Evolutionary conservation across 2,329 filamentous ascomycete genomes (phyloP), one percentile per base, ranked within the genome.

Genomic region (Botrytis porri): DNA sequence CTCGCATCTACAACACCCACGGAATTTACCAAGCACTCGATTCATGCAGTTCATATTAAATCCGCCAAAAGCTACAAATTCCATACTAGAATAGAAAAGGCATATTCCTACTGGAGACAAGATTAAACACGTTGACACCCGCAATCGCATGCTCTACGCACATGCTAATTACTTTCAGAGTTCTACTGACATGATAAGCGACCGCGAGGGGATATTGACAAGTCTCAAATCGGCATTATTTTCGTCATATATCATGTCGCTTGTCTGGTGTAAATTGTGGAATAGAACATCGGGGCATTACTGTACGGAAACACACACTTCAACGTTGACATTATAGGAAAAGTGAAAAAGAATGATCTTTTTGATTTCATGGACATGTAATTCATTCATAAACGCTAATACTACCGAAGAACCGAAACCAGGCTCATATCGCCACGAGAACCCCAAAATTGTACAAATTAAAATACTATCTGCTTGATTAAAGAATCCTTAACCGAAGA

Each of bases 401-500:
- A 67, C 45, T 57, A 67, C 18, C 64, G 18, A 67, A 67, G 45
- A 41, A 41, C 65, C 65, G 32, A 41, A 22, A 41, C 25, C 65
- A 54, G 65, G 35, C 65, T 32, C n/a, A 12, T 29, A 32, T 41
- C 10, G 65, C 65, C 45, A 29, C 57, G 25, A 41, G 57, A 67
- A 16, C 65, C 65, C 48, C 65, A 67, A 67, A 67, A 57, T 16
- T 41, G 48, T 67, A 67, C 48, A 67, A 66, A 4, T 51, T 66
- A 32, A 66, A 57, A 29, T 22, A 32, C 37, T 35, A 22, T 41
- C 41, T 41, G 25, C 48, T 29, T n/a, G 29, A 41, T 57, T 22
- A n/a, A 39, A 41, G 9, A 41, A 9, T n/a, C n/a, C 54, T 48
- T 60, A 72, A 72, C 62, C 70, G 77, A 83, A 85, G 32, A 85